Percentiles rank a stretch among this genome's conserved stretches.
Conservation (phyloP, 306 rosid species). For the Cicer cuneatum region DNA sequence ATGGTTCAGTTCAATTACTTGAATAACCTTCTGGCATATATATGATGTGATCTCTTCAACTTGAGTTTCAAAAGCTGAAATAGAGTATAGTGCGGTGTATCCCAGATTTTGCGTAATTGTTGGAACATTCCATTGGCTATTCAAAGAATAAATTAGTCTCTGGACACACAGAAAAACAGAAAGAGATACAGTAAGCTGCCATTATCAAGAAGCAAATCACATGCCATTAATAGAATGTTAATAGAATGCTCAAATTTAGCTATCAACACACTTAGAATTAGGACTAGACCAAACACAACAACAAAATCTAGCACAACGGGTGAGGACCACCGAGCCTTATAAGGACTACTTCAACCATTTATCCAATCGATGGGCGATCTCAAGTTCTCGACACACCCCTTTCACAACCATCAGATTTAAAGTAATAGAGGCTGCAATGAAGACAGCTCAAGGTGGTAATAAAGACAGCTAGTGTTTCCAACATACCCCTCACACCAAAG, state of each 20-base stretch:
- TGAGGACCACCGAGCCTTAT: not conserved
- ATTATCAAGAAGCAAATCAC: constrained; percentile 33
- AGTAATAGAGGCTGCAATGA: not conserved
- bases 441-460: not conserved
- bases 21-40: constrained; percentile 65
- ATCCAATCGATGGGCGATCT: not conserved
- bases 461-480: not conserved
- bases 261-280: not conserved
- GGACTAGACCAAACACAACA: not conserved
- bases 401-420: not conserved
- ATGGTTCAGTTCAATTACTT: constrained; percentile 59
- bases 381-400: not conserved
- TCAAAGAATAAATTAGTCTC: constrained; percentile 70
- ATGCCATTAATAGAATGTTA: constrained; percentile 2
- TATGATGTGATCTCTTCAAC: constrained; percentile 64
- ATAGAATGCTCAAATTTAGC: constrained; percentile 1
- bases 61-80: constrained; percentile 70
- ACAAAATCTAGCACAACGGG: not conserved
- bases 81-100: constrained; percentile 69
- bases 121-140: constrained; percentile 63
- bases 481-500: not conserved
- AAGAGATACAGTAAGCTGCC: constrained; percentile 17
- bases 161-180: constrained; percentile 44
- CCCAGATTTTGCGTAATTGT: constrained; percentile 87
- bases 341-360: constrained; percentile 15